These are phyloP conservation scores for Volvox carteri DNA, from an alignment of 163 green algal genomes.

Conservation along the genomic window DNA sequence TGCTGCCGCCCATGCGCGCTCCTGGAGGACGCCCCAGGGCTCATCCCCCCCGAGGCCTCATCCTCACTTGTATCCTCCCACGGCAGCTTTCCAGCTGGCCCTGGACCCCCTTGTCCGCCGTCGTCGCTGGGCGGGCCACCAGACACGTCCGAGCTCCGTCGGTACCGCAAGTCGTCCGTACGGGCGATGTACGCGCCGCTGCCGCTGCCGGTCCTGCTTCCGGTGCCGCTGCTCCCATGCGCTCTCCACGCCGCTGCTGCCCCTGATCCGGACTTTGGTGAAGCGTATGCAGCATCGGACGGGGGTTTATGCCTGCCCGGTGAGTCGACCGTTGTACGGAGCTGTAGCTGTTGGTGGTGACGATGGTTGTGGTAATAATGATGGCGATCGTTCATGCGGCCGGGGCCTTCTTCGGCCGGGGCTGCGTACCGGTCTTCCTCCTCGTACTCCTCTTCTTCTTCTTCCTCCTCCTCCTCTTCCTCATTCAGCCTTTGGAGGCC, in stretches of 20 bases:
- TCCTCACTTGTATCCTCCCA: conserved; percentile 52
- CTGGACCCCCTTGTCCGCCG: neutral
- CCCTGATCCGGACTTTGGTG: neutral
- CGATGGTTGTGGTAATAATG: too few species aligned
- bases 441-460: too few species aligned
- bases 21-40: too few species aligned
- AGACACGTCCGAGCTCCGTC: neutral
- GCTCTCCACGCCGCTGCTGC: neutral
- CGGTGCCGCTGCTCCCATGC: neutral
- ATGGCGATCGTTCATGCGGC: too few species aligned
- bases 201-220: neutral
- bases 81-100: conserved; percentile 11
- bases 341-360: neutral
- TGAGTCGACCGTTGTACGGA: neutral
- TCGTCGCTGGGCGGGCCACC: neutral
- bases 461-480: neutral
- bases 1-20: neutral
- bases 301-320: neutral
- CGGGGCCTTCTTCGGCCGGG: too few species aligned
- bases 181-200: neutral
- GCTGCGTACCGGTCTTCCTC: too few species aligned
- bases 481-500: conserved; percentile 11
- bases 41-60: neutral
- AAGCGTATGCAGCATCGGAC: neutral
- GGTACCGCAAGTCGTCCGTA: neutral